These are phyloP conservation scores for Xylaria telfairii DNA, from an alignment of 495 filamentous ascomycete species.

Conservation along the genomic window DNA sequence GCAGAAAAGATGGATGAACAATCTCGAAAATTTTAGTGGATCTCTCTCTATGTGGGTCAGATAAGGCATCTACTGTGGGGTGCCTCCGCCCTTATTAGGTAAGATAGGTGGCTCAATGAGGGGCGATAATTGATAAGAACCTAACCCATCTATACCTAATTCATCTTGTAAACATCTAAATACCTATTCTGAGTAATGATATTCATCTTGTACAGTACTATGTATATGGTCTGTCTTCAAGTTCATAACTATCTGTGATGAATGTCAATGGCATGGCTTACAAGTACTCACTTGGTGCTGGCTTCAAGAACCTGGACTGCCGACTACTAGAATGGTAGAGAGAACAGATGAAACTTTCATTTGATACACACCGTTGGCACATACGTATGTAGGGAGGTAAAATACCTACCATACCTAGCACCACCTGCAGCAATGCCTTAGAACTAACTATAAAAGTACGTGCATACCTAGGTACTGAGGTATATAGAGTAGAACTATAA, in stretches of 20 bases:
- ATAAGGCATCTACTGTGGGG: no score
- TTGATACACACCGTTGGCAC: no score
- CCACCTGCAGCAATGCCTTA: not conserved
- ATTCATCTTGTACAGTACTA: no score
- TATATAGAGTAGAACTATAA: no score
- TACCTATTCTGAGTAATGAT: not conserved
- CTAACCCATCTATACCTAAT: no score
- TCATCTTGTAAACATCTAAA: not conserved
- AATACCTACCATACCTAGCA: no score
- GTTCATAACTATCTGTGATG: not conserved
- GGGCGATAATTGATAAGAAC: constrained; percentile 10
- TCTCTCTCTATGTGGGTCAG: not conserved
- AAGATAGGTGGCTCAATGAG: constrained; percentile 2
- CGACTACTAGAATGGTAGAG: not conserved
- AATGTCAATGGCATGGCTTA: not conserved
- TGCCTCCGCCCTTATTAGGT: no score
- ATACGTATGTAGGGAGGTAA: not conserved
- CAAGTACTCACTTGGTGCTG: not conserved
- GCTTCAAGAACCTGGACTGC: not conserved
- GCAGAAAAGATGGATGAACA: not conserved
- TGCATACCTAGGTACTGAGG: no score
- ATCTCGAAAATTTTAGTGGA: constrained; percentile 27
- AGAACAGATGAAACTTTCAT: not conserved
- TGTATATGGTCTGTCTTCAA: not conserved
- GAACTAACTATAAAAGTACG: no score